Evolutionary conservation across 2,329 filamentous ascomycete species (phyloP).

Genomic region (Aspergillus tamarii): DNA sequence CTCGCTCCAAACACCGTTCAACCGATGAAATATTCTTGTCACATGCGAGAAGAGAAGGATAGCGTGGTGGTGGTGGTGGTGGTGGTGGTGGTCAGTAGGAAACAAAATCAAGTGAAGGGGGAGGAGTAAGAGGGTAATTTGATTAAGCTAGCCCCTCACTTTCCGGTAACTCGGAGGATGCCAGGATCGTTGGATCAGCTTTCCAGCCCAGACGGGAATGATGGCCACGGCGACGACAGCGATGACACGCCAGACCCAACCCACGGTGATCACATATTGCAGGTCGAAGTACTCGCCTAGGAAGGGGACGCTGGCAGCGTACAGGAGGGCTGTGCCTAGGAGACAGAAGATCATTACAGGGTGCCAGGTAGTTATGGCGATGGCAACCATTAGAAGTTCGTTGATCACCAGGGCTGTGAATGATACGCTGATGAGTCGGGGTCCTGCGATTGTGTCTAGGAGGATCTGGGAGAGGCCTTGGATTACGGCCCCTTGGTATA

Average conservation of each 20-base stretch:
- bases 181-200: constrained; percentile 80
- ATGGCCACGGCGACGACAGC: constrained; percentile 80
- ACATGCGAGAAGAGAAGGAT: neutral
- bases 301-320: constrained; percentile 81
- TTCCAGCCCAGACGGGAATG: constrained; percentile 83
- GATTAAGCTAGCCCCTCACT: constrained; percentile 56
- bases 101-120: neutral
- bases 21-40: neutral
- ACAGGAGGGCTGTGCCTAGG: constrained; percentile 79
- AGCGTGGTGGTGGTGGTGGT: too few relatives aligned
- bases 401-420: constrained; percentile 93
- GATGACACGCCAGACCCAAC: constrained; percentile 84
- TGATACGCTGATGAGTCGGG: constrained; percentile 82
- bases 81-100: neutral
- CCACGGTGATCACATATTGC: constrained; percentile 73
- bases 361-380: constrained; percentile 97
- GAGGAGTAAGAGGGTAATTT: neutral
- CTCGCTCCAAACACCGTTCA: constrained; percentile 7
- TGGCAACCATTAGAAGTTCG: constrained; percentile 95
- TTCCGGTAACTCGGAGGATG: constrained; percentile 95
- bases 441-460: constrained; percentile 68
- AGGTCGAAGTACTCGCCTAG: constrained; percentile 89
- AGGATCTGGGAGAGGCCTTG: constrained; percentile 92
- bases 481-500: constrained; percentile 95
- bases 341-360: constrained; percentile 85